Evolutionary conservation across 2,329 filamentous ascomycete genomes (phyloP).

Genomic region (Fusarium nodosum): DNA sequence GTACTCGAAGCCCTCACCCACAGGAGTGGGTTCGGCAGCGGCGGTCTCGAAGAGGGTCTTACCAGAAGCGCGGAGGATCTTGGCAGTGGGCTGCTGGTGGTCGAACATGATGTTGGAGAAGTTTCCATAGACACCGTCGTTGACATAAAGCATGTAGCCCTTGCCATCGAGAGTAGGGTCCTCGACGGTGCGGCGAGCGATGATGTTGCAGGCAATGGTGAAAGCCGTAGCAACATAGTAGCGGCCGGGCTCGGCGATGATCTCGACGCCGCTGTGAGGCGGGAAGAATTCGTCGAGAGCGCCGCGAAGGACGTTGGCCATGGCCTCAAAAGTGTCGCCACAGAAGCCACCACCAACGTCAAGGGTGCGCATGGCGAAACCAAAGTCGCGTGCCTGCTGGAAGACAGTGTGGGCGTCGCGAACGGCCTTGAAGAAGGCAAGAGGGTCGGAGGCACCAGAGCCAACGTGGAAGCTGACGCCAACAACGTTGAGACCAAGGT

Average conservation of each 20-base stretch:
- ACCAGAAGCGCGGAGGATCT: constrained; percentile 76
- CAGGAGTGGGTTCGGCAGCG: constrained; percentile 61
- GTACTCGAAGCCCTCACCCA: constrained; percentile 77
- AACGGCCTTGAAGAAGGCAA: constrained; percentile 90
- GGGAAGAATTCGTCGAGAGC: constrained; percentile 93
- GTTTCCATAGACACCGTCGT: constrained; percentile 98
- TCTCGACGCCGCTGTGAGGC: constrained; percentile 74
- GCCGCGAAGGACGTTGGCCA: constrained; percentile 82
- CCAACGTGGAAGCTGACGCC: constrained; percentile 99
- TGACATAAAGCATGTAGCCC: constrained; percentile 97
- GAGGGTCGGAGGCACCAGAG: constrained; percentile 94
- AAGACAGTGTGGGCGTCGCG: constrained; percentile 91
- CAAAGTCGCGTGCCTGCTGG: constrained; percentile 81
- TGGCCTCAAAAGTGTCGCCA: constrained; percentile 89
- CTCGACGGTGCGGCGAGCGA: constrained; percentile 89
- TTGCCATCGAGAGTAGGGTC: constrained; percentile 74
- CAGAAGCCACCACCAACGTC: constrained; percentile 96
- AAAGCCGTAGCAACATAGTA: constrained; percentile 96
- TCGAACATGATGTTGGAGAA: constrained; percentile 99
- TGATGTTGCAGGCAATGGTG: constrained; percentile 94
- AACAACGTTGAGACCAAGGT: constrained; percentile 89
- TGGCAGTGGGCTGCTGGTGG: constrained; percentile 90
- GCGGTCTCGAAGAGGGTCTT: constrained; percentile 70
- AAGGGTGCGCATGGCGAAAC: constrained; percentile 86
- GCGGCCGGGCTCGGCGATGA: constrained; percentile 96